phyloP scores from a whole-genome alignment of 805 yeast genomes.

The Yarrowia porcina region DNA sequence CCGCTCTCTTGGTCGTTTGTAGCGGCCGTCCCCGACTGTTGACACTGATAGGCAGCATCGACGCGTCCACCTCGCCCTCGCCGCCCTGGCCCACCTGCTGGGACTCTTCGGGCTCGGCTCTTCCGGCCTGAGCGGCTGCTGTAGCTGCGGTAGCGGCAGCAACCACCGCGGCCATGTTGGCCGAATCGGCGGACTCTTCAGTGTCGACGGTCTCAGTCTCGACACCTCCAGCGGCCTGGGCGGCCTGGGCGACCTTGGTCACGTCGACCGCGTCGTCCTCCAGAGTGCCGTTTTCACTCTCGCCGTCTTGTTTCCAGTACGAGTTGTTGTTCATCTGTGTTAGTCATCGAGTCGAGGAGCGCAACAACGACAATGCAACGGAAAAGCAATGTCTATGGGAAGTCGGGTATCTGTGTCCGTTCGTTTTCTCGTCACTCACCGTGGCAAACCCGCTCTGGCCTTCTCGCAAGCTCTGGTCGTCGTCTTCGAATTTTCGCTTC shows the following conservation, averaged over 20 bases:
- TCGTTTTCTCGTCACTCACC: background rate
- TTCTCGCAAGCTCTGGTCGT: background rate
- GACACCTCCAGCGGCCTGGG: constrained; percentile 13
- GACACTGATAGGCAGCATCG: background rate
- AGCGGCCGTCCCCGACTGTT: constrained; percentile 43
- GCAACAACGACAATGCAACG: too few relatives aligned
- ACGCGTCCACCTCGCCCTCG: background rate
- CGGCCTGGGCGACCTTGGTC: constrained; percentile 20
- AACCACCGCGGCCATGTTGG: constrained; percentile 28
- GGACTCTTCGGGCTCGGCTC: background rate
- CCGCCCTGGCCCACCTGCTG: background rate
- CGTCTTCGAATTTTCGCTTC: constrained; percentile 12
- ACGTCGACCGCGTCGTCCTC: constrained; percentile 15
- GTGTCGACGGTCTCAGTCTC: background rate
- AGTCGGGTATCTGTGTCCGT: background rate
- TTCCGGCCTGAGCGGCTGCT: background rate
- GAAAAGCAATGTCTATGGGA: too few relatives aligned
- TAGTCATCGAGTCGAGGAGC: too few relatives aligned
- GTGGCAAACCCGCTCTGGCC: constrained; percentile 12
- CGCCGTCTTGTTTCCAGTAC: constrained; percentile 15
- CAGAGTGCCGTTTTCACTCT: background rate
- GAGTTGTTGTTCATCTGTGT: constrained; percentile 21
- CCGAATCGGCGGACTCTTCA: constrained; percentile 8
- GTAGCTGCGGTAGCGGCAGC: constrained; percentile 25
- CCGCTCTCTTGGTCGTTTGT: constrained; percentile 76